These are phyloP conservation scores for Wakefieldia striispora DNA, from an alignment of 768 basidiomycete species.

Conservation along the genomic window DNA sequence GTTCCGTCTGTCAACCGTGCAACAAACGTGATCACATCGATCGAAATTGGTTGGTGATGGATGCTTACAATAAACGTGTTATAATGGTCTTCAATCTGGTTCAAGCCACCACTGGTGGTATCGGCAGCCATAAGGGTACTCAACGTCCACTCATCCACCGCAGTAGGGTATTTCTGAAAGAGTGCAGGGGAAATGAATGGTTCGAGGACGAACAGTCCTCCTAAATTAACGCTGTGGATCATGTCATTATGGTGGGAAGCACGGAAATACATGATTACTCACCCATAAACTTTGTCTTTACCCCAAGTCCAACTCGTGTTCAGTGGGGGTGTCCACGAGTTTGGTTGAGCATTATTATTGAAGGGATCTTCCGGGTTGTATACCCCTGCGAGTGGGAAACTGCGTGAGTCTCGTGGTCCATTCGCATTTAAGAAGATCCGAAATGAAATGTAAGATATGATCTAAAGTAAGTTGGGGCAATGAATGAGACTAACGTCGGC, in stretches of 20 bases:
- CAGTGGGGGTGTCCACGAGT: slow-evolving; percentile 78
- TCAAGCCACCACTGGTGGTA: slow-evolving; percentile 58
- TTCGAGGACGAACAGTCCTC: slow-evolving; percentile 75
- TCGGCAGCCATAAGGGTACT: slow-evolving; percentile 64
- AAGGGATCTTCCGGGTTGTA: slow-evolving; percentile 70
- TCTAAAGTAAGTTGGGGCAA: neutral
- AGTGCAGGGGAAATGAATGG: slow-evolving; percentile 71
- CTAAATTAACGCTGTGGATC: slow-evolving; percentile 58
- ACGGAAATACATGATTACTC: slow-evolving; percentile 18
- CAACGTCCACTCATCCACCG: slow-evolving; percentile 68
- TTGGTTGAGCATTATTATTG: slow-evolving; percentile 69
- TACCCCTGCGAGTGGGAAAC: slow-evolving; percentile 44
- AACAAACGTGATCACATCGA: neutral
- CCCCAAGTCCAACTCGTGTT: slow-evolving; percentile 74
- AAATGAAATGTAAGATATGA: neutral
- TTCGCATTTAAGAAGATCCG: neutral
- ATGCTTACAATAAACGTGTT: slow-evolving; percentile 73
- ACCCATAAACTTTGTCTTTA: slow-evolving; percentile 61
- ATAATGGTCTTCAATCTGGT: slow-evolving; percentile 74
- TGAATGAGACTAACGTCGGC: neutral
- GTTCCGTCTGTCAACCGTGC: slow-evolving; percentile 59
- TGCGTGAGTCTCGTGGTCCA: neutral
- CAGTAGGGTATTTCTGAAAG: slow-evolving; percentile 56
- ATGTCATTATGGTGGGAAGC: slow-evolving; percentile 3
- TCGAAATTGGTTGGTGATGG: neutral